Evolutionary conservation across 345 rosid genomes (phyloP).

Genomic region (Citrus hindsii): DNA sequence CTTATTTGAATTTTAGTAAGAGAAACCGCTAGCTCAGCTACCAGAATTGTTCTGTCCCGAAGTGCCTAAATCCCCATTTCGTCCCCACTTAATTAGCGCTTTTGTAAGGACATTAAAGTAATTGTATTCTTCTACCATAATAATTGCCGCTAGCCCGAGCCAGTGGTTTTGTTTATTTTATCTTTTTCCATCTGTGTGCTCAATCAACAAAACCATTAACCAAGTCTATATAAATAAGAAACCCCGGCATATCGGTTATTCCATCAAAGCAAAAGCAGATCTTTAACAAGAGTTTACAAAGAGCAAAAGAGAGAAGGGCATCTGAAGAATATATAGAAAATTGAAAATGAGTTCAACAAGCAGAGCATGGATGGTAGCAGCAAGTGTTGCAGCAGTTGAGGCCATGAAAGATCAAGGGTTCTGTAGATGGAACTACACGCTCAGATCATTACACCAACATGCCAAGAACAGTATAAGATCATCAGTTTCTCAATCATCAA

Average conservation of each 20-base stretch:
- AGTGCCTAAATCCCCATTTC: not conserved
- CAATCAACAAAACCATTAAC: not conserved
- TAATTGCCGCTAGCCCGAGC: not conserved
- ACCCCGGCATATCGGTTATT: not conserved
- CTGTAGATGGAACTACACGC: constrained; percentile 52
- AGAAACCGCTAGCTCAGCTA: not conserved
- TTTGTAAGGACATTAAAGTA: not conserved
- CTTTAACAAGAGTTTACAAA: not conserved
- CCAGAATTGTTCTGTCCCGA: not conserved
- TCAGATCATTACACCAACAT: constrained; percentile 42
- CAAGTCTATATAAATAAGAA: not conserved
- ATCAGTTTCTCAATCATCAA: constrained; percentile 38
- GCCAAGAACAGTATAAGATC: constrained; percentile 37
- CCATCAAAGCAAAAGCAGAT: constrained; percentile 1
- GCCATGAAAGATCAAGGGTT: constrained; percentile 61
- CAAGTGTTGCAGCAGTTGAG: constrained; percentile 56
- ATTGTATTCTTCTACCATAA: not conserved
- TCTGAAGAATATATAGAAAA: not conserved
- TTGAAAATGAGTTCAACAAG: constrained; percentile 20
- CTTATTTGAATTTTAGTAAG: not conserved
- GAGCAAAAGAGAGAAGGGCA: not conserved
- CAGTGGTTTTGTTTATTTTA: not conserved
- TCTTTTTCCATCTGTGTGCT: not conserved
- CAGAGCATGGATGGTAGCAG: constrained; percentile 50
- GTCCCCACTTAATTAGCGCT: not conserved